A percentile compares a stretch with the other conserved stretches of the same genome.
Evolutionary conservation across 2,329 filamentous ascomycete species (phyloP).

Genomic region (Colletotrichum godetiae): DNA sequence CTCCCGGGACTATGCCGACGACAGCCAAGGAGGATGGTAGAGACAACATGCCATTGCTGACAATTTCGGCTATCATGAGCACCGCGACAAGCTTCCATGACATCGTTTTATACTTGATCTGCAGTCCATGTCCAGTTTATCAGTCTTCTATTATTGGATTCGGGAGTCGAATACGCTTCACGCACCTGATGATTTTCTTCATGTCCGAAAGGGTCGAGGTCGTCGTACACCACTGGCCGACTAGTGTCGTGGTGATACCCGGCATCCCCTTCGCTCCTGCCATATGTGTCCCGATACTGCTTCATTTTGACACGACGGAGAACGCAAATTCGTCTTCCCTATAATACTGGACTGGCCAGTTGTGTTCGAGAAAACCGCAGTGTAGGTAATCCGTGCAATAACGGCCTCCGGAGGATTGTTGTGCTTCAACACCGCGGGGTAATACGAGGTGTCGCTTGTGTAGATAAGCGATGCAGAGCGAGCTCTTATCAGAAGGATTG

Average conservation of each 20-base stretch:
- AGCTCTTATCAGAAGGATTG: constrained; percentile 1
- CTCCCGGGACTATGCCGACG: constrained; percentile 59
- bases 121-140: neutral
- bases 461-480: neutral
- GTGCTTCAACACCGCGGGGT: neutral
- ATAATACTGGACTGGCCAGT: neutral
- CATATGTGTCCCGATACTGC: neutral
- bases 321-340: neutral
- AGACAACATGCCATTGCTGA: constrained; percentile 65
- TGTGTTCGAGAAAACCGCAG: no score
- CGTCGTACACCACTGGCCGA: constrained; percentile 26
- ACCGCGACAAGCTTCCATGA: constrained; percentile 63
- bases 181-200: constrained; percentile 23
- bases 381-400: neutral
- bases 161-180: neutral
- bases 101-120: constrained; percentile 65
- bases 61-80: constrained; percentile 67
- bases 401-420: no score
- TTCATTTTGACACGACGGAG: constrained; percentile 3
- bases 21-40: constrained; percentile 62
- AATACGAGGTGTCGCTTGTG: neutral
- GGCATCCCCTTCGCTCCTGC: neutral
- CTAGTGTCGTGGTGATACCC: neutral
- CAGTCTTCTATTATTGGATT: neutral
- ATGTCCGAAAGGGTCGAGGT: constrained; percentile 35